Evolutionary conservation across 2,329 filamentous ascomycete species (phyloP).

Genomic region (Colletotrichum tropicale): DNA sequence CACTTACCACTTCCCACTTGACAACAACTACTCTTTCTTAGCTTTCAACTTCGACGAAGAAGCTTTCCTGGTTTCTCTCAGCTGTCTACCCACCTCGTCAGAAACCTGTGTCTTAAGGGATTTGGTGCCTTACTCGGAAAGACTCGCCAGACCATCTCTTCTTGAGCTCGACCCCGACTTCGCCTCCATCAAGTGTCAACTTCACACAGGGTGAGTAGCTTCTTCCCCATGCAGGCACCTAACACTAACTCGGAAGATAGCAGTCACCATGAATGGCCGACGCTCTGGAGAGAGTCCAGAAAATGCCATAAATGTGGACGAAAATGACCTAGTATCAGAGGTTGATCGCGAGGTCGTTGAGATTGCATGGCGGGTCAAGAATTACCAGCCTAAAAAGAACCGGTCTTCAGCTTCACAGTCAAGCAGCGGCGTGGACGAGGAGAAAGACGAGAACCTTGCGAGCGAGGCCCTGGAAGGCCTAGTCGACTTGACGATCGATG

Average conservation of each 20-base stretch:
- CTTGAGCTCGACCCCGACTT: neutral
- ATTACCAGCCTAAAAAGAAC: neutral
- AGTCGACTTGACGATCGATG: slow-evolving; percentile 38
- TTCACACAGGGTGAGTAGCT: neutral
- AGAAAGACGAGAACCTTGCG: slow-evolving; percentile 12
- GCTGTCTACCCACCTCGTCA: neutral
- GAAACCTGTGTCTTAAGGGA: neutral
- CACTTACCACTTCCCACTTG: no score
- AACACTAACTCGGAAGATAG: neutral
- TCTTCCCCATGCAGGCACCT: neutral
- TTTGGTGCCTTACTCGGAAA: neutral
- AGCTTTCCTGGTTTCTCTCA: neutral
- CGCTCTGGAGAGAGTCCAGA: neutral
- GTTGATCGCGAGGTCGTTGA: neutral
- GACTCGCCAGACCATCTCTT: neutral
- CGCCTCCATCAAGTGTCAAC: neutral
- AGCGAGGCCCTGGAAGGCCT: slow-evolving; percentile 26
- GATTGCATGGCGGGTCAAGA: neutral
- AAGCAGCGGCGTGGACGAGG: neutral
- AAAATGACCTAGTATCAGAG: neutral
- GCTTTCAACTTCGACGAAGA: neutral
- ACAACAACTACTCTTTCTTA: neutral
- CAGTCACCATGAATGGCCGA: neutral
- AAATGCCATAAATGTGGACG: neutral
- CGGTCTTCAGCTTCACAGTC: neutral